Evolutionary conservation across 192 early-diverging fungal genomes (phyloP), one percentile per base, ranked within the genome.

Genomic region (Coemansia sp.): DNA sequence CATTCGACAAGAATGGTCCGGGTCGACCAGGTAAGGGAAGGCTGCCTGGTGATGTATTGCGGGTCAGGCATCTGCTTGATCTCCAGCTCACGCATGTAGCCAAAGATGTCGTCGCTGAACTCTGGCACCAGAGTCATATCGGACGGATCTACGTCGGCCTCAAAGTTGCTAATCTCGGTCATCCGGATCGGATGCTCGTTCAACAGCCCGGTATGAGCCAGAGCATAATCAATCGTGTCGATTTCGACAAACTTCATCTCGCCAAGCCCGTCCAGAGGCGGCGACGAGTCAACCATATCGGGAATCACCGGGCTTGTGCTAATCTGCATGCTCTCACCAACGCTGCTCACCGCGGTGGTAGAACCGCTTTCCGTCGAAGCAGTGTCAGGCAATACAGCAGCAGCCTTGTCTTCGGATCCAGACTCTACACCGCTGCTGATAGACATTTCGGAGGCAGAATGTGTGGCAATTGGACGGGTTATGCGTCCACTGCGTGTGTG

Each of bases 81-180:
- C 79, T 90, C 89, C 30, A 89, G 72, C 66, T 84, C 77, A 14
- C 80, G 68, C 79, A 87, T 84, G 61, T 90, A 89, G 3, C 70
- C 76, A 82, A 87, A 87, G 32, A 90, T 90, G 50, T 85, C 84
- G 51, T 76, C 83, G 63, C 84, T 75, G 58, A 85, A 88, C 64
- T 90, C 89, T 20, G 84, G 66, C 20, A 90, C 64, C 33, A 87
- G 68, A 2, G 71, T 67, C 8, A 68, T 69, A 66, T 88, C 85
- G 8, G 25, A 16, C 31, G 72, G 65, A 59, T 82, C 67, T 0
- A 82, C 61, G 56, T 91, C 89, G 5, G 85, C 86, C n/a, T 86
- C 84, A 52, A 75, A 83, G 52, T 22, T 63, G 38, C 60, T 55
- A 33, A 84, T 84, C 63, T 82, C 80, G 32, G 25, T 57, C 70